phyloP scores from a whole-genome alignment of 1,284 basidiomycete genomes.

The Pyrrhoderma noxium region DNA sequence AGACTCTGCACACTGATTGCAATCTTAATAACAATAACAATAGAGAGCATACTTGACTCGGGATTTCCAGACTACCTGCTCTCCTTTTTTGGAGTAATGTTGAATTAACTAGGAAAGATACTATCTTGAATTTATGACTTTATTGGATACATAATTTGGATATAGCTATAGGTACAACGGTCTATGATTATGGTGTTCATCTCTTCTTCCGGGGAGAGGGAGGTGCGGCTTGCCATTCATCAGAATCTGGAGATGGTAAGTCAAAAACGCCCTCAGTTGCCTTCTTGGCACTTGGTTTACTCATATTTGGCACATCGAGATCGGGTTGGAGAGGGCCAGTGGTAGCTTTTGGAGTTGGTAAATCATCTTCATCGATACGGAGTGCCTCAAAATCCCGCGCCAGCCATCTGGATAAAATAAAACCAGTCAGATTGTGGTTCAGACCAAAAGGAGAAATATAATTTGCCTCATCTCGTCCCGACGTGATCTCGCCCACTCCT shows the following conservation, averaged over 20 bases:
- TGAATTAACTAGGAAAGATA: too few relatives aligned
- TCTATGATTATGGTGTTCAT: too few relatives aligned
- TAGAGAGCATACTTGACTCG: too few relatives aligned
- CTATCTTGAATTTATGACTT: too few relatives aligned
- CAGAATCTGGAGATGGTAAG: constrained; percentile 41
- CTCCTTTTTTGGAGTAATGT: too few relatives aligned
- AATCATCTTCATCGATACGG: constrained; percentile 13
- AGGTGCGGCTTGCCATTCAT: constrained; percentile 35
- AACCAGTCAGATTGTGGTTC: not conserved
- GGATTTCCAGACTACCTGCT: too few relatives aligned
- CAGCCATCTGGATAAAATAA: constrained; percentile 18
- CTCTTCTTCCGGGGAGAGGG: too few relatives aligned
- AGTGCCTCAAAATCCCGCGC: constrained; percentile 12
- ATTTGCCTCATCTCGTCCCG: constrained; percentile 42
- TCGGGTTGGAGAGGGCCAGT: constrained; percentile 7
- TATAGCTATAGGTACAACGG: too few relatives aligned
- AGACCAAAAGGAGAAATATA: not conserved
- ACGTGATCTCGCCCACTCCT: constrained; percentile 64
- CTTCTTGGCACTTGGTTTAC: not conserved
- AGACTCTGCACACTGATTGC: too few relatives aligned
- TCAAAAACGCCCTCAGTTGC: constrained; percentile 21
- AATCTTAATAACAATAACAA: too few relatives aligned
- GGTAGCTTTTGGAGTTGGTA: constrained; percentile 9
- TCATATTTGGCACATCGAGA: not conserved
- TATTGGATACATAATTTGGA: too few relatives aligned